Base-by-base conservation (phyloP, 805 yeast species). In the Candida odintsovae region DNA sequence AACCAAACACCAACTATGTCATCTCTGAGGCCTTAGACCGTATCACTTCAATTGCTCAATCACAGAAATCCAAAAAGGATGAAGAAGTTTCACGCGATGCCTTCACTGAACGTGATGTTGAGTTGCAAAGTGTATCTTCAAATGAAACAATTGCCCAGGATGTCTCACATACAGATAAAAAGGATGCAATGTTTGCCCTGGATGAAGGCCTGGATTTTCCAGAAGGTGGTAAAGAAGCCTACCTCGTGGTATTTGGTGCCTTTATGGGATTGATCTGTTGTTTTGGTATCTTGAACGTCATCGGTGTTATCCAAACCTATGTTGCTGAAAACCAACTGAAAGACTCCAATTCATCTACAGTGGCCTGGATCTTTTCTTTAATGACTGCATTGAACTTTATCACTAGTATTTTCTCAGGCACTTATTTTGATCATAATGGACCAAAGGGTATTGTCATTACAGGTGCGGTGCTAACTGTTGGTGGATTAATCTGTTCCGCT, bases 291-390 rank as follows among this genome's bases (percentile, higher is more conserved):
- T 61, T 78, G 49, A 82, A 82, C 55, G 63, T 82, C 2, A 67
- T 75, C 36, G 88, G 89, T 52, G 83, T 80, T 4, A 70, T 83
- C 36, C 82, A 83, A 61, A 72, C 83, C 0, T 79, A 81, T 52
- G 69, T 83, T 10, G 70, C 78, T 9, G 65, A 64, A 12, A 75
- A 82, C 59, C 87, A 82, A 59, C 62, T 83, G 50, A 65, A 65
- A 1, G 54, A 70, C 39, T 63, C 67, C 6, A 59, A 71, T 6
- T 67, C 77, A 2, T 71, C 83, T 2, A 63, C 76, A 2, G 69
- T 80, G 6, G 75, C 85, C 5, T 80, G 88, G 87, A 73, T 83
- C 26, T 83, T 83, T 53, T 80, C 88, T 1, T 61, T 82, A 23
- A 77, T 71, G 58, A 61, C 75, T 47, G 72, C 76, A 28, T 58